Evolutionary conservation across 2,329 filamentous ascomycete species (phyloP), one percentile per base, ranked within the genome.

Genomic region (Metarhizium humberi): DNA sequence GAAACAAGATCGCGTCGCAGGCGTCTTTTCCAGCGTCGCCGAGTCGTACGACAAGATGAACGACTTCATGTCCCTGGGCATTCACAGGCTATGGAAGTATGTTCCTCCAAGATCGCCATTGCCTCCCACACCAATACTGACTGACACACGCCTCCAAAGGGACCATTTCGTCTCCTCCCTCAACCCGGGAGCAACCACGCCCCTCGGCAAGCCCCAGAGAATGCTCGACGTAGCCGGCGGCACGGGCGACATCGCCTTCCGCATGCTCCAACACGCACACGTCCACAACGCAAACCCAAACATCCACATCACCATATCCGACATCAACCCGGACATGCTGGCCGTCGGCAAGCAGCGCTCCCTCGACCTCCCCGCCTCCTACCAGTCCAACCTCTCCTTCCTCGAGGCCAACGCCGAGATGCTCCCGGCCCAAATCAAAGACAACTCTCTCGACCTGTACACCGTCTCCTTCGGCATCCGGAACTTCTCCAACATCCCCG

Each of bases 31-130:
- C 71, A 96, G 88, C 62, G 94, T 99, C 45, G 94, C 94, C 62
- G 85, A 89, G 59, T 90, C 88, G 18, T 99, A 99, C 74, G 94
- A 99, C 72, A 87, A 86, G 59, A 99, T 99, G 94, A 99, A 99
- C 75, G 94, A 99, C 71, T 81, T 97, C 62, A 99, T 99, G 94
- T 97, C 94, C 7, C 82, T 99, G 50, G 94, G 94, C 55, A 92
- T 96, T 74, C 94, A 99, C 72, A 88, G 94, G 47, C 77, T 99
- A 42, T 99, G 94, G 94, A 99, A 87, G 82, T 82, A 63, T 51
- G 78, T 71, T 50, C 46, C 43, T n/a, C 49, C 34, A 18, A 10
- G 13, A 25, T 25, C 25, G 25, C 25, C 4, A 25, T 25, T 25
- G 25, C 25, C 25, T 25, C 25, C 32, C 32, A 34, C 10, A 11